A percentile compares a stretch with the other conserved stretches of the same genome.
Evolutionary conservation across 2,329 filamentous ascomycete species (phyloP).

Genomic region (Penicillium occitanis): DNA sequence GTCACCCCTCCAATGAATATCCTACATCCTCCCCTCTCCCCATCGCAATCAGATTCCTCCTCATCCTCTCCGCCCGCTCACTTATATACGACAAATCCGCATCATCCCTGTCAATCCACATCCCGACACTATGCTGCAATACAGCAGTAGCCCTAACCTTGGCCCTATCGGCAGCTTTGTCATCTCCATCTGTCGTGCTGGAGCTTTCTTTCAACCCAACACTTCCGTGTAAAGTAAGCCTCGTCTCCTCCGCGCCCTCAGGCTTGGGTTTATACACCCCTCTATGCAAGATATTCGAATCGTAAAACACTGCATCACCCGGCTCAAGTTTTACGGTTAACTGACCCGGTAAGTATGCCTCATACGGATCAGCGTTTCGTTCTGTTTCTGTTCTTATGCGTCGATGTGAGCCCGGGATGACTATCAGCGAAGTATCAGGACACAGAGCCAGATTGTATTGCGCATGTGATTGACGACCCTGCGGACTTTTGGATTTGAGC

Average conservation of each 20-base stretch:
- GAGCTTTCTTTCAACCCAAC: slow-evolving; percentile 37
- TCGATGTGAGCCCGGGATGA: slow-evolving; percentile 74
- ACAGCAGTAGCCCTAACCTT: slow-evolving; percentile 46
- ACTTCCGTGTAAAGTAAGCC: slow-evolving; percentile 47
- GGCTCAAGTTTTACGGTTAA: slow-evolving; percentile 64
- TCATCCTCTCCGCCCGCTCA: slow-evolving; percentile 45
- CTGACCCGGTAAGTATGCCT: slow-evolving; percentile 61
- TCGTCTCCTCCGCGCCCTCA: slow-evolving; percentile 34
- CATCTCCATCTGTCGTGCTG: slow-evolving; percentile 20
- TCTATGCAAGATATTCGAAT: slow-evolving; percentile 75
- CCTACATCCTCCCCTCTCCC: slow-evolving; percentile 47
- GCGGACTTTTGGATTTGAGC: slow-evolving; percentile 52
- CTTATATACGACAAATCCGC: slow-evolving; percentile 39
- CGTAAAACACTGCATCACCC: slow-evolving; percentile 82
- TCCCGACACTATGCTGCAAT: slow-evolving; percentile 48
- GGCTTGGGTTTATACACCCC: slow-evolving; percentile 44
- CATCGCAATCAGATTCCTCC: slow-evolving; percentile 47
- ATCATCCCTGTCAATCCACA: slow-evolving; percentile 45
- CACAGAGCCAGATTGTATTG: slow-evolving; percentile 87
- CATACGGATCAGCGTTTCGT: slow-evolving; percentile 65
- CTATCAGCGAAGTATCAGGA: slow-evolving; percentile 69
- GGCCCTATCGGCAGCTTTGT: slow-evolving; percentile 27
- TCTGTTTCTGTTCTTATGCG: slow-evolving; percentile 70
- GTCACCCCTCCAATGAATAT: slow-evolving; percentile 27
- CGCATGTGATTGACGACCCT: slow-evolving; percentile 62